Base-by-base conservation (phyloP, 495 filamentous ascomycete genomes). In the Penicillium verhagenii region DNA sequence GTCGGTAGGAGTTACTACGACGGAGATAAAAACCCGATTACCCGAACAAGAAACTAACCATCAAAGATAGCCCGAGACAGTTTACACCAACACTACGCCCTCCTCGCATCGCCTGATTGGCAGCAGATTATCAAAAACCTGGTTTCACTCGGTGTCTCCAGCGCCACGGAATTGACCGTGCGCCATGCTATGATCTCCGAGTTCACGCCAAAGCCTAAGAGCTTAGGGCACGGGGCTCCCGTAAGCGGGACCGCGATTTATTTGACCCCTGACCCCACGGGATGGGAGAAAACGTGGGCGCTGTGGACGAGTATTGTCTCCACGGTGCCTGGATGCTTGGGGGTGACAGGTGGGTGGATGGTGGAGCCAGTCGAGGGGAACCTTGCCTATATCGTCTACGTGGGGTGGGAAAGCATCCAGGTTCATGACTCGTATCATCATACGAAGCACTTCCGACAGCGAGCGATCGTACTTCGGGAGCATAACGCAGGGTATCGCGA, bases 381-480 rank as follows among this genome's bases (percentile, higher is more conserved):
- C 28, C 47, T 49, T 23, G 50, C 47, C 13, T 70, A 58, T 63
- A 26, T 64, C 16, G 61, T 68, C 28, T 58, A 55, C 52, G 54
- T 64, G 16, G 58, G 60, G 39, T 64, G 58, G 65, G 60, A 57
- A 42, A 64, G 53, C 38, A 29, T 63, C 8, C 52, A 63, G 40
- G 28, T 64, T 19, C 62, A 68, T 52, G 65, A 66, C 44, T 55
- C 50, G 50, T 68, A 68, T 42, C 58, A 66, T 39, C 39, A 53
- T 35, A 61, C 56, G 4, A 60, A 60, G 21, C 54, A 63, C 35
- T 64, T 67, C 31, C 45, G 59, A 13, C 26, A 42, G 40, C 59
- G 61, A 24, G 57, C 44, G 40, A 37, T 63, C 24, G 53, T 67
- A 13, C 50, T 65, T 20, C 51, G 54, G 11, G 48, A 58, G 52